Evolutionary conservation across 495 filamentous ascomycete genomes (phyloP).

Genomic region (Podospora conica): DNA sequence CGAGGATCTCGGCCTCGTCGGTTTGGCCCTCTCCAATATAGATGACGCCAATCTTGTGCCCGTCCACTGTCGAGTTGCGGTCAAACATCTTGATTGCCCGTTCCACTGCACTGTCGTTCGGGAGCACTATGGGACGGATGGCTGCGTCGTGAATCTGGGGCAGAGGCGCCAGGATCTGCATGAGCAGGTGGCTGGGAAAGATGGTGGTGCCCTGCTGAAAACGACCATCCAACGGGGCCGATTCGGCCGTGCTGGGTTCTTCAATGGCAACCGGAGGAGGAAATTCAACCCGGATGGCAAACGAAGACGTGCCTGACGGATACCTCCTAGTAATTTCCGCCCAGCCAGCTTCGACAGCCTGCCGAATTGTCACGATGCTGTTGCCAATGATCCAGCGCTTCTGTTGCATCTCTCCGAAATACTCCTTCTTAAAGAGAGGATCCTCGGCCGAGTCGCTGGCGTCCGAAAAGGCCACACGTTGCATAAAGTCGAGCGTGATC

Average conservation of each 20-base stretch:
- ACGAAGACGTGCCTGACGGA: conserved; percentile 76
- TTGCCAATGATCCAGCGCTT: conserved; percentile 83
- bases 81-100: conserved; percentile 78
- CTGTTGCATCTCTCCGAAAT: conserved; percentile 61
- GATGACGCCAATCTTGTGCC: conserved; percentile 90
- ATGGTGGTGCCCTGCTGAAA: conserved; percentile 43
- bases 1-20: conserved; percentile 72
- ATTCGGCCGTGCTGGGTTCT: conserved; percentile 38
- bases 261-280: conserved; percentile 63
- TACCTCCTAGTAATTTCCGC: conserved; percentile 77
- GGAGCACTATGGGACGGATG: conserved; percentile 68
- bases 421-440: conserved; percentile 52
- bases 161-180: conserved; percentile 71
- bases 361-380: conserved; percentile 82
- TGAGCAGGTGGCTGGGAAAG: conserved; percentile 76
- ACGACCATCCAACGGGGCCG: conserved; percentile 34
- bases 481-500: conserved; percentile 94
- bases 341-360: conserved; percentile 64
- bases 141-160: conserved; percentile 51
- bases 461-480: conserved; percentile 81
- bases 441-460: conserved; percentile 64
- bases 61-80: conserved; percentile 82
- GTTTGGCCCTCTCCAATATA: conserved; percentile 83
- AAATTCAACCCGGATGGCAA: conserved; percentile 66
- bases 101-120: conserved; percentile 72